Base-by-base conservation (phyloP, 2,329 filamentous ascomycete genomes). In the Drechmeria coniospora region DNA sequence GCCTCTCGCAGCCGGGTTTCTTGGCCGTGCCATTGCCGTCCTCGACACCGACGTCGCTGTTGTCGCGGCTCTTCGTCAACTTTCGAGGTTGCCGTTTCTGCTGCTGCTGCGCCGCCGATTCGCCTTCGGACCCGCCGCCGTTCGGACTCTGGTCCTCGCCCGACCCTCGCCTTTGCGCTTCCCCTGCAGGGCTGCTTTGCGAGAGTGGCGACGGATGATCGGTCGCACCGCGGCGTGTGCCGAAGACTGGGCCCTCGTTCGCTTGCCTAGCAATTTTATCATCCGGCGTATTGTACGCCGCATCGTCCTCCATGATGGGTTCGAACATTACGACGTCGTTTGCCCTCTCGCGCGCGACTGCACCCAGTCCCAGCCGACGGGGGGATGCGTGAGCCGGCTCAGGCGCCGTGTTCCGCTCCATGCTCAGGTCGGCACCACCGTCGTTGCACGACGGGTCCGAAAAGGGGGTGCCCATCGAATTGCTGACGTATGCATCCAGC, bases 401-500 rank as follows among this genome's bases (percentile, higher is more conserved):
- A 2, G 27, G 14, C 13, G 27, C 2, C 24, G 4, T 15, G 13
- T 23, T 15, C 17, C 25, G 29, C 27, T n/a, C n/a, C n/a, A n/a
- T n/a, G n/a, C n/a, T n/a, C n/a, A n/a, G n/a, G n/a, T n/a, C n/a
- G n/a, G n/a, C n/a, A n/a, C n/a, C n/a, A n/a, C n/a, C n/a, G n/a
- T n/a, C n/a, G n/a, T n/a, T n/a, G n/a, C n/a, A n/a, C n/a, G n/a
- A n/a, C n/a, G n/a, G n/a, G n/a, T n/a, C n/a, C n/a, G n/a, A n/a
- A n/a, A n/a, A n/a, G n/a, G n/a, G n/a, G n/a, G n/a, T n/a, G n/a
- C 28, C 17, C 39, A 56, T 50, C 26, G 53, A 46, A 23, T 45
- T 48, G 21, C 50, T 56, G 15, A 68, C 56, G 38, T 73, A 73
- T 2, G 61, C 59, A 23, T 71, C 66, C 33, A 95, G 58, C 57